These are phyloP conservation scores for Malassezia brasiliensis DNA, from an alignment of 1,284 basidiomycete species.

Conservation along the genomic window DNA sequence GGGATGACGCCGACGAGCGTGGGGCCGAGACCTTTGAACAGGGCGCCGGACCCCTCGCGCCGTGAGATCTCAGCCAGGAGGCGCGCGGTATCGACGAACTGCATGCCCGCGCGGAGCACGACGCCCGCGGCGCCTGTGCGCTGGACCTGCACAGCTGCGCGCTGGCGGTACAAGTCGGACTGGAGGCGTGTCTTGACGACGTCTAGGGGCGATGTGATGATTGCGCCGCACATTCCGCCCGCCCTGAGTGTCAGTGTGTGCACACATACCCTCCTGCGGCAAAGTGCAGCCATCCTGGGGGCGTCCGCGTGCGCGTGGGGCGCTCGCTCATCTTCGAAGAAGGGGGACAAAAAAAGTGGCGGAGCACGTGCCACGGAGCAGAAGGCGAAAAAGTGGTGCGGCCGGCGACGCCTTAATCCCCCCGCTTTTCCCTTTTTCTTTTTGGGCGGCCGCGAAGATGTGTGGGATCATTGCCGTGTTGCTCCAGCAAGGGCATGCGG, in stretches of 20 bases:
- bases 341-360: not conserved
- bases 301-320: not conserved
- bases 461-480: conserved; percentile 47
- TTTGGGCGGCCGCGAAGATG: conserved; percentile 19
- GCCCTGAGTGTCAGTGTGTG: conserved; percentile 53
- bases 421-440: too few species aligned
- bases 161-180: conserved; percentile 67
- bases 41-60: conserved; percentile 77
- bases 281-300: conserved; percentile 49
- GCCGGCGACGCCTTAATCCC: too few species aligned
- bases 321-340: conserved; percentile 1
- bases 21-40: conserved; percentile 90
- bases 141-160: not conserved
- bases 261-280: conserved; percentile 50
- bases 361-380: not conserved
- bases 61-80: conserved; percentile 57
- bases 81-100: conserved; percentile 88
- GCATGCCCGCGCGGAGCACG: conserved; percentile 62
- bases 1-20: conserved; percentile 91
- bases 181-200: conserved; percentile 96
- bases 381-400: not conserved
- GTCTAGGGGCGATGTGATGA: conserved; percentile 92
- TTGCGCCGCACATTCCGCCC: conserved; percentile 94
- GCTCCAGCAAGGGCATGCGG: conserved; percentile 31
- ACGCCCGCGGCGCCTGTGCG: conserved; percentile 25